Evolutionary conservation across 2,329 filamentous ascomycete genomes (phyloP).

Genomic region (Exophiala bonariae): DNA sequence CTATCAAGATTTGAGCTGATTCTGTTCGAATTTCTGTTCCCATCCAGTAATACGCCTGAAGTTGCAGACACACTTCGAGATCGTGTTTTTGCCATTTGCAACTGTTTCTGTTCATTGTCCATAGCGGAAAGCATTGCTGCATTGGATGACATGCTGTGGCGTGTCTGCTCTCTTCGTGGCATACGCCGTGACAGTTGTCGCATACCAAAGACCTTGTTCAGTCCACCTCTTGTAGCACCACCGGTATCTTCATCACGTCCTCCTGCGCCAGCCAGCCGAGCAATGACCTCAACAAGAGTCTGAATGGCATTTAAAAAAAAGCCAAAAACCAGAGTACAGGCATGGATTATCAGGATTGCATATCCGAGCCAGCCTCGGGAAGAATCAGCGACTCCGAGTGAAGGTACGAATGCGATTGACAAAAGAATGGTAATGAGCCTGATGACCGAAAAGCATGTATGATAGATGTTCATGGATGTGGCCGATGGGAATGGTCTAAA

Average conservation of each 20-base stretch:
- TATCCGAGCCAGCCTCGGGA: constrained; percentile 95
- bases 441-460: constrained; percentile 77
- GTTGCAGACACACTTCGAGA: constrained; percentile 62
- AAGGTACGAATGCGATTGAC: constrained; percentile 81
- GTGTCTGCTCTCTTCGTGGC: constrained; percentile 60
- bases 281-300: constrained; percentile 84
- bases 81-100: constrained; percentile 54
- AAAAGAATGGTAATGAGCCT: constrained; percentile 74
- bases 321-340: constrained; percentile 78
- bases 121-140: constrained; percentile 69
- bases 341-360: constrained; percentile 82
- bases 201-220: constrained; percentile 89
- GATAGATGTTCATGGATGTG: constrained; percentile 97
- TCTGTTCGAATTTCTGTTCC: constrained; percentile 47
- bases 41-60: constrained; percentile 61
- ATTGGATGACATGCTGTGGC: constrained; percentile 80
- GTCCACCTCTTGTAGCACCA: constrained; percentile 72
- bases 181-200: constrained; percentile 78
- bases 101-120: constrained; percentile 62
- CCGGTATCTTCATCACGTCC: constrained; percentile 46
- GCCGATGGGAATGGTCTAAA: constrained; percentile 87
- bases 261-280: constrained; percentile 78
- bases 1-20: constrained; percentile 53
- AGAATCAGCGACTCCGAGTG: constrained; percentile 73
- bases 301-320: constrained; percentile 92